Conservation (phyloP, 108 stramenopile species). For the Conticribra weissflogii region DNA sequence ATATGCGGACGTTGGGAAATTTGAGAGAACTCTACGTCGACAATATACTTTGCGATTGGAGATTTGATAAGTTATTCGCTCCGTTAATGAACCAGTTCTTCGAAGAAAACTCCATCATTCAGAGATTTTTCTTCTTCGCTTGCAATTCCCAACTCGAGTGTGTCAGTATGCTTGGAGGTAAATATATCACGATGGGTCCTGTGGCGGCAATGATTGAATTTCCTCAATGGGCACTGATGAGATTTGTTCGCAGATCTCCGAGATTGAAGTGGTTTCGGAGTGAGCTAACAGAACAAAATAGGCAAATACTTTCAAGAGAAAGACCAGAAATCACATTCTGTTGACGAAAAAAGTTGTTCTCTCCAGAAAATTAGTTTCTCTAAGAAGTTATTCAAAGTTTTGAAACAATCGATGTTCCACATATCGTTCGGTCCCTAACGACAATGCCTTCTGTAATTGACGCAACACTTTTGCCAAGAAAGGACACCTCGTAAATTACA, state of each 20-base stretch:
- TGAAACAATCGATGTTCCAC: slow-evolving; percentile 4
- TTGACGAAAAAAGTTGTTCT: no score
- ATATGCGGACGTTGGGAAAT: slow-evolving; percentile 42
- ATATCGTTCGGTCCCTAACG: no score
- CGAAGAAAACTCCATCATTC: slow-evolving; percentile 17
- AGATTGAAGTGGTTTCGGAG: slow-evolving; percentile 49
- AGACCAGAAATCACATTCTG: slow-evolving; percentile 51
- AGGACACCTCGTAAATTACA: slow-evolving; percentile 87
- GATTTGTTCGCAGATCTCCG: slow-evolving; percentile 38
- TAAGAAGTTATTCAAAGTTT: slow-evolving; percentile 9
- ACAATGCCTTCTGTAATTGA: slow-evolving; percentile 78
- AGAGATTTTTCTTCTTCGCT: slow-evolving; percentile 31
- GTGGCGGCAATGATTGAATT: slow-evolving; percentile 12
- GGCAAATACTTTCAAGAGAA: slow-evolving; percentile 30
- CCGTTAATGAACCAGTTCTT: slow-evolving; percentile 20
- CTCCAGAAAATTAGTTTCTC: no score
- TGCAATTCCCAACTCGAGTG: slow-evolving; percentile 24
- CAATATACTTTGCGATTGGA: slow-evolving; percentile 9
- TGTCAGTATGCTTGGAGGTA: slow-evolving; percentile 42
- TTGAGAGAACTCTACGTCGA: slow-evolving; percentile 47
- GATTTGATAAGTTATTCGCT: slow-evolving; percentile 22
- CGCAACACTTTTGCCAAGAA: slow-evolving; percentile 58
- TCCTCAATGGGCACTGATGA: slow-evolving; percentile 41
- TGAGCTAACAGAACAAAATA: slow-evolving; percentile 46
- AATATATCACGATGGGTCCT: slow-evolving; percentile 18